These are phyloP conservation scores for Colletotrichum horii DNA, from an alignment of 2,329 filamentous ascomycete genomes.

Conservation along the genomic window DNA sequence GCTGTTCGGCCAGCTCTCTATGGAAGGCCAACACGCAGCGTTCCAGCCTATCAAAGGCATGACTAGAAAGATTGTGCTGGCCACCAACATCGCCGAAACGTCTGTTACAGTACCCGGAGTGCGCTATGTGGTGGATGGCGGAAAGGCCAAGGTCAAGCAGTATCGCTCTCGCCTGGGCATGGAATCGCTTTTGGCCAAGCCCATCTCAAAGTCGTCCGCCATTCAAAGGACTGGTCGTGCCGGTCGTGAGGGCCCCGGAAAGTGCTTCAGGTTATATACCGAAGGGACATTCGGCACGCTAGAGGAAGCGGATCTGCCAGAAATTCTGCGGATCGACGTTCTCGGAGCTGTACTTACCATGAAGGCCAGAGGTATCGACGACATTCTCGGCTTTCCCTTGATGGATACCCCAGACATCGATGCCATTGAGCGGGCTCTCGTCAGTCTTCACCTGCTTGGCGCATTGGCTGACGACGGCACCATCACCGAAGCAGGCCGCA, in stretches of 20 bases:
- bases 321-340: constrained; percentile 90
- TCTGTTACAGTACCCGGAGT: constrained; percentile 96
- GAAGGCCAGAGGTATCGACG: constrained; percentile 87
- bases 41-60: constrained; percentile 77
- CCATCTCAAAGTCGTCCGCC: constrained; percentile 91
- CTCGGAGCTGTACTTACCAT: constrained; percentile 87
- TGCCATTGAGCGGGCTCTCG: constrained; percentile 79
- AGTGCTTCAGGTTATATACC: constrained; percentile 90
- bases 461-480: constrained; percentile 74
- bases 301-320: constrained; percentile 78
- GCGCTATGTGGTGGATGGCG: constrained; percentile 88
- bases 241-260: constrained; percentile 88
- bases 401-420: constrained; percentile 82
- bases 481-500: constrained; percentile 76
- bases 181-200: constrained; percentile 87
- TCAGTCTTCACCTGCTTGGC: constrained; percentile 80
- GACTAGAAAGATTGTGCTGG: constrained; percentile 87
- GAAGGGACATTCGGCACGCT: constrained; percentile 75
- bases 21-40: constrained; percentile 83
- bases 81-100: constrained; percentile 98
- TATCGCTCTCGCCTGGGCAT: constrained; percentile 85
- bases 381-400: constrained; percentile 83
- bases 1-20: constrained; percentile 88
- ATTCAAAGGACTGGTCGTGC: constrained; percentile 92
- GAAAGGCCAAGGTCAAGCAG: constrained; percentile 93